These are phyloP conservation scores for Backusella circina DNA, from an alignment of 192 early-diverging fungal genomes.

Conservation along the genomic window DNA sequence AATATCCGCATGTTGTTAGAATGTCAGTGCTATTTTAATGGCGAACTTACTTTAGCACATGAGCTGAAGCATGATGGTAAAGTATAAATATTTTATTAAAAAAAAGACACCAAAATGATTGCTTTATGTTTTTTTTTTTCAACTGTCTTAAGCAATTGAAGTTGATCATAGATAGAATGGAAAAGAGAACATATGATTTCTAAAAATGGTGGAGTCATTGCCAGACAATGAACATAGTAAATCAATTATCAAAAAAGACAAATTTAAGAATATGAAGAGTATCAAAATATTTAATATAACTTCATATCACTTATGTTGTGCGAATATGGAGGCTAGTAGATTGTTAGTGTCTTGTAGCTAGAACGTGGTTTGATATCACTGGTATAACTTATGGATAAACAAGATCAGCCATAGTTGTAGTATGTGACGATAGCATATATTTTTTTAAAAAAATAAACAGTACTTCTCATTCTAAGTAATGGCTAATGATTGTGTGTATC, in stretches of 20 bases:
- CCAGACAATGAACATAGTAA: background rate
- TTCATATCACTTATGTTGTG: background rate
- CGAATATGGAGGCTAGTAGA: background rate
- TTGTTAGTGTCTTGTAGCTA: background rate
- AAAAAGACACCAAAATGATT: background rate
- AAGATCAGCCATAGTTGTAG: no score
- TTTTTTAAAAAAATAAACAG: no score
- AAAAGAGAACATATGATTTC: background rate
- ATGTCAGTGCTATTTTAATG: background rate
- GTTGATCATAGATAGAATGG: background rate
- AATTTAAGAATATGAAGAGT: no score
- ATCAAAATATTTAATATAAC: background rate
- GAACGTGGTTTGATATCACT: no score
- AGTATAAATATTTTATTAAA: background rate
- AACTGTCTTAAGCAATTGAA: background rate
- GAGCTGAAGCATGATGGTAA: background rate
- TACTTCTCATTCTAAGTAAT: no score
- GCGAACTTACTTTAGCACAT: background rate
- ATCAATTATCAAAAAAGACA: background rate
- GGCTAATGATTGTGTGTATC: no score
- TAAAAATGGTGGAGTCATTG: background rate
- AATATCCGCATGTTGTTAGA: background rate
- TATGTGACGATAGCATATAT: no score
- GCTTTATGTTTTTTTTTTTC: background rate
- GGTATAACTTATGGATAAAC: no score